Evolutionary conservation across 106 monocot genomes (phyloP).

Genomic region (Gastrodia elata): DNA sequence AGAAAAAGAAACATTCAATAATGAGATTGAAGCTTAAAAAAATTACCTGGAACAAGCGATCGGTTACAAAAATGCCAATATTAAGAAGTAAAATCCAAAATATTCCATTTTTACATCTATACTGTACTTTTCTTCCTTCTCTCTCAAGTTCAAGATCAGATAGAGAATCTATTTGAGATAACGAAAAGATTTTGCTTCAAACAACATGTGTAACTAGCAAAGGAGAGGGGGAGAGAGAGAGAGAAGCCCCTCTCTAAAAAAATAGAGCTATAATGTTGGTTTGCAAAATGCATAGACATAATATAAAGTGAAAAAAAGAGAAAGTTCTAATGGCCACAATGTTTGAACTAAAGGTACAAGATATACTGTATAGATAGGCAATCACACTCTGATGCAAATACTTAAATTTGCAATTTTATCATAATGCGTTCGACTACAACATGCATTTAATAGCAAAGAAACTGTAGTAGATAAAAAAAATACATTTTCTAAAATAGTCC

Average conservation of each 20-base stretch:
- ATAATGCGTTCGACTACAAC: neutral
- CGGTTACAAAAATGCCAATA: slow-evolving; percentile 66
- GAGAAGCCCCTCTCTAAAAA: neutral
- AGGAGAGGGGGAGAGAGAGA: neutral
- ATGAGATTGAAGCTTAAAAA: neutral
- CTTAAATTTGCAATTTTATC: slow-evolving; percentile 1
- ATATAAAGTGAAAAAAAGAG: neutral
- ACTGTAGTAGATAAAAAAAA: neutral
- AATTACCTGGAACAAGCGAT: slow-evolving; percentile 82
- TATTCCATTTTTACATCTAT: slow-evolving; percentile 64
- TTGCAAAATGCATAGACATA: neutral
- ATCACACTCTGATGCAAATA: neutral
- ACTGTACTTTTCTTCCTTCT: slow-evolving; percentile 29
- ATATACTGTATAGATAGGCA: neutral
- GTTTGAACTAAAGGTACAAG: neutral
- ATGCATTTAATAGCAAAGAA: neutral
- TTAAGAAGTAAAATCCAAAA: slow-evolving; percentile 96
- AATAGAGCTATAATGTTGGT: neutral
- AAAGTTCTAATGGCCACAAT: neutral
- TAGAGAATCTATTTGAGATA: slow-evolving; percentile 26
- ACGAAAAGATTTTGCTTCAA: slow-evolving; percentile 3
- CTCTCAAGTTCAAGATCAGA: slow-evolving; percentile 65
- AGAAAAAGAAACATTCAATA: neutral
- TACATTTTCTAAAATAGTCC: too few relatives aligned
- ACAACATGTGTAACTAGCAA: neutral